Conservation (phyloP, 1,284 basidiomycete species). For the Leccinum insigne region DNA sequence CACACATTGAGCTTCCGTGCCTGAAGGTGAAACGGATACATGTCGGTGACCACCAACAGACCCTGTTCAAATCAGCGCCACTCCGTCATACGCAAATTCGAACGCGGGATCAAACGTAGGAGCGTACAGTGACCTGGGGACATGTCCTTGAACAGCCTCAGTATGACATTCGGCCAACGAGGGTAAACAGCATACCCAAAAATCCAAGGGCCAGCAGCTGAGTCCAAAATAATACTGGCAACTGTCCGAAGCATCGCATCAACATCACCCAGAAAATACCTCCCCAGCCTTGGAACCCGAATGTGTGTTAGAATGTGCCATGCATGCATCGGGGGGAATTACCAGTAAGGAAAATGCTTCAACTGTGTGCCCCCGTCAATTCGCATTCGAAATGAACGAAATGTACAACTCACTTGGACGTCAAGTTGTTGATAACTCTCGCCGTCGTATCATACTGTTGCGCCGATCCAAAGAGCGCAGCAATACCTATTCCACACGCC, state of each 20-base stretch:
- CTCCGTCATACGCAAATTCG: background rate
- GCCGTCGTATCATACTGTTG: conserved; percentile 52
- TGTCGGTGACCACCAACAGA: too few relatives aligned
- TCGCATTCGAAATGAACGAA: background rate
- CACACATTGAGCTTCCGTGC: too few relatives aligned
- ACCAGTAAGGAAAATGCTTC: conserved; percentile 54
- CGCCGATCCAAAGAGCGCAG: conserved; percentile 53
- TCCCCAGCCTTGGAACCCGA: too few relatives aligned
- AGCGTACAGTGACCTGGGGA: conserved; percentile 66
- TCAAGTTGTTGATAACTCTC: conserved; percentile 54
- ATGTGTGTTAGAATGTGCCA: too few relatives aligned
- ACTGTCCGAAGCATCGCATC: too few relatives aligned
- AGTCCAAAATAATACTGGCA: too few relatives aligned
- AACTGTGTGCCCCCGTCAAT: conserved; percentile 32
- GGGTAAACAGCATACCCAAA: conserved; percentile 51
- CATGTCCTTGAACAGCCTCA: conserved; percentile 43
- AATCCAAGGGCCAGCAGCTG: conserved; percentile 18
- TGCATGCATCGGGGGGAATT: too few relatives aligned
- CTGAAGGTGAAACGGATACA: too few relatives aligned
- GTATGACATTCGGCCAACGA: conserved; percentile 12
- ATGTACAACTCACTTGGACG: conserved; percentile 45
- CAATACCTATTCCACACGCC: conserved; percentile 42
- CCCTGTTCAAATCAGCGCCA: too few relatives aligned
- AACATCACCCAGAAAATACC: too few relatives aligned
- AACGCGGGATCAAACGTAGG: background rate